These are phyloP conservation scores for Darksidea phi DNA, from an alignment of 495 filamentous ascomycete genomes.

Conservation along the genomic window DNA sequence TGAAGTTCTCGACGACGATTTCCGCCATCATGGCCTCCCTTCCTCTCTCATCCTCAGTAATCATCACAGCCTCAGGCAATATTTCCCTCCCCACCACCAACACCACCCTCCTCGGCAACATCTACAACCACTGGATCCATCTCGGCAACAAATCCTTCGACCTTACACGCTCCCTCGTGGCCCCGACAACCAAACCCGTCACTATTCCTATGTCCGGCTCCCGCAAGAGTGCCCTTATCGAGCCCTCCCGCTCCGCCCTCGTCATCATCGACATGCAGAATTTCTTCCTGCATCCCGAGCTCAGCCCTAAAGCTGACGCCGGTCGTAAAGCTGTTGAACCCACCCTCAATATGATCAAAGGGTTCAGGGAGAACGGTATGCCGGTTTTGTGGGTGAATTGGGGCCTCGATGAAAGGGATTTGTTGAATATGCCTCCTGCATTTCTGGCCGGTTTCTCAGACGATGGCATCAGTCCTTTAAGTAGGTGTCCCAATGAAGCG, in stretches of 20 bases:
- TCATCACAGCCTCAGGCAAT: constrained; percentile 32
- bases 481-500: constrained; percentile 9
- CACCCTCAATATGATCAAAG: constrained; percentile 45
- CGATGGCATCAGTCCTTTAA: background rate
- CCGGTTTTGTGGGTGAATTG: constrained; percentile 61
- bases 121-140: constrained; percentile 30
- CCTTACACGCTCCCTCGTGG: constrained; percentile 32
- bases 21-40: constrained; percentile 17
- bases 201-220: constrained; percentile 34
- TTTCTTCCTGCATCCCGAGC: constrained; percentile 53
- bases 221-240: constrained; percentile 36
- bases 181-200: constrained; percentile 30
- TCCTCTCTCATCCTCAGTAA: constrained; percentile 8
- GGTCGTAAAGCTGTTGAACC: constrained; percentile 40
- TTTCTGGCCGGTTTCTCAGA: constrained; percentile 41
- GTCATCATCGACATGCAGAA: constrained; percentile 64
- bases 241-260: constrained; percentile 50
- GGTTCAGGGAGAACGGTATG: constrained; percentile 49
- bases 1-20: background rate
- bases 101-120: constrained; percentile 29
- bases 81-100: constrained; percentile 15
- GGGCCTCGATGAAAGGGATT: constrained; percentile 53
- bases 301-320: constrained; percentile 40
- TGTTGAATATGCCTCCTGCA: constrained; percentile 42
- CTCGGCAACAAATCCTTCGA: constrained; percentile 29